phyloP scores from a whole-genome alignment of 441 rosid genomes.

The Codiaeum variegatum region DNA sequence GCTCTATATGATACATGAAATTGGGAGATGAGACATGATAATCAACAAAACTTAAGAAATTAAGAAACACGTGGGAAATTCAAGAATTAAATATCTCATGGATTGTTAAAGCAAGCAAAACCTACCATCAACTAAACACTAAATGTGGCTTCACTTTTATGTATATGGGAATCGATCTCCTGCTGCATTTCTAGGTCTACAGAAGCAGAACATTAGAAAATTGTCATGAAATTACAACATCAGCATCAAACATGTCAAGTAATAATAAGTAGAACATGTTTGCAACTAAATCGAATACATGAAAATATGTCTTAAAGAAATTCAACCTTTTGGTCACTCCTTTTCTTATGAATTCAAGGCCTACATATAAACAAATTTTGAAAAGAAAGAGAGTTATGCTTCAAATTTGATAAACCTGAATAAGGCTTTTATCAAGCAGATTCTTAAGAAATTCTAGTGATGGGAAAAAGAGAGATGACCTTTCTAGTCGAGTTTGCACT shows the following conservation, averaged over 20 bases:
- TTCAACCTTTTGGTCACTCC: conserved; percentile 5
- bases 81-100: conserved; percentile 1
- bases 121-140: conserved; percentile 65
- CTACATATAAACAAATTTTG: no score
- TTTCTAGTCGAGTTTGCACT: conserved; percentile 58
- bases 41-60: not conserved
- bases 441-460: no score
- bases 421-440: no score
- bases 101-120: conserved; percentile 18
- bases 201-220: conserved; percentile 25
- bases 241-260: conserved; percentile 3
- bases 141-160: conserved; percentile 67
- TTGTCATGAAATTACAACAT: conserved; percentile 5
- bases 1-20: not conserved
- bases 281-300: not conserved
- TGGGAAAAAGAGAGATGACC: conserved; percentile 28
- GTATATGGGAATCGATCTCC: conserved; percentile 52
- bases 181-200: conserved; percentile 79
- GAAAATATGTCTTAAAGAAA: not conserved
- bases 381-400: no score
- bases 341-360: no score
- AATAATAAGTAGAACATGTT: conserved; percentile 2
- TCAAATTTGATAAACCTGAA: no score
- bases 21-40: not conserved
- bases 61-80: not conserved